Percentiles rank a stretch among this genome's conserved stretches.
Conservation (phyloP, 352 stramenopile genomes). For the Phytophthora meadii region DNA sequence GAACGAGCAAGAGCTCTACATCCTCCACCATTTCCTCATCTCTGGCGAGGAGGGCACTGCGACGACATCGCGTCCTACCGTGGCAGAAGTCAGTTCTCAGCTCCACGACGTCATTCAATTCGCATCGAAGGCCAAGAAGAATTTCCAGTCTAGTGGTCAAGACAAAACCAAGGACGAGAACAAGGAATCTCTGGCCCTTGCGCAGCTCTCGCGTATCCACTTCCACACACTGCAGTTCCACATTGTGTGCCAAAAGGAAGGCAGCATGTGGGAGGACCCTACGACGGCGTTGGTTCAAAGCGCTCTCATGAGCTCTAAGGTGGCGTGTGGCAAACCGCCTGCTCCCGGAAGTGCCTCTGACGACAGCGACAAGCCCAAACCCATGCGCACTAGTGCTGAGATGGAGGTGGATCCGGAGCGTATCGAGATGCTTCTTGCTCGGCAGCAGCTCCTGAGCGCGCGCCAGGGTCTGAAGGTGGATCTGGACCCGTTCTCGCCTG, state of each 20-base stretch:
- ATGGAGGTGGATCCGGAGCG: slow-evolving; percentile 81
- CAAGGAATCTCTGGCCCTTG: slow-evolving; percentile 52
- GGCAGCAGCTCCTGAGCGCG: slow-evolving; percentile 64
- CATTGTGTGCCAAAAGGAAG: slow-evolving; percentile 79
- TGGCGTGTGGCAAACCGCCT: slow-evolving; percentile 74
- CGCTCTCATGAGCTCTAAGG: slow-evolving; percentile 83
- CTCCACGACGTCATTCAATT: slow-evolving; percentile 77
- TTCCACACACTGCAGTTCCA: slow-evolving; percentile 91
- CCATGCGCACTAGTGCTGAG: slow-evolving; percentile 60
- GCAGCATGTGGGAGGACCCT: slow-evolving; percentile 72
- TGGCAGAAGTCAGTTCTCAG: slow-evolving; percentile 78
- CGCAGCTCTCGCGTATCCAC: slow-evolving; percentile 79
- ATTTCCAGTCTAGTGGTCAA: slow-evolving; percentile 43
- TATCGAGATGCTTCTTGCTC: slow-evolving; percentile 68
- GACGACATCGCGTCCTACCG: slow-evolving; percentile 76
- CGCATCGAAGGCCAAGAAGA: slow-evolving; percentile 49
- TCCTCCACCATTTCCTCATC: slow-evolving; percentile 83
- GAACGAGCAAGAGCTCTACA: slow-evolving; percentile 87
- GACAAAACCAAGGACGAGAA: slow-evolving; percentile 22
- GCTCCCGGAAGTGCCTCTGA: slow-evolving; percentile 26
- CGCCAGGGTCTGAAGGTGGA: slow-evolving; percentile 59
- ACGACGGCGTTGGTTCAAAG: slow-evolving; percentile 77
- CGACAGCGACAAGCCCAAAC: slow-evolving; percentile 23
- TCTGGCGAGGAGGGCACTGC: slow-evolving; percentile 75
- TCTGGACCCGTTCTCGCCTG: slow-evolving; percentile 71